phyloP scores from a whole-genome alignment of 371 early-diverging fungal genomes.

The Mucor mucedo region DNA sequence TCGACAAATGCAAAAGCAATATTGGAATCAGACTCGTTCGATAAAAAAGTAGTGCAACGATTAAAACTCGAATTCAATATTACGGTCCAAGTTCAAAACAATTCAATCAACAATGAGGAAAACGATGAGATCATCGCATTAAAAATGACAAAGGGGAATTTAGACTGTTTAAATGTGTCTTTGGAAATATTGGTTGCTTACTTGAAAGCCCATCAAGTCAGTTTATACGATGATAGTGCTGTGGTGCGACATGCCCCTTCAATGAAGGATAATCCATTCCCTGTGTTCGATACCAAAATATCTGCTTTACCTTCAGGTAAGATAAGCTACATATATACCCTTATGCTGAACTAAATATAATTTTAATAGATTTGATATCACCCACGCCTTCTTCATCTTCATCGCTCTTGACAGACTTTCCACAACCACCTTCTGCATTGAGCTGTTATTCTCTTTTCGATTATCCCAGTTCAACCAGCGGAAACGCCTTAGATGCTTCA shows the following conservation, averaged over 20 bases:
- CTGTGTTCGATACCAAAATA: conserved; percentile 18
- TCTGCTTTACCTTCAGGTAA: conserved; percentile 11
- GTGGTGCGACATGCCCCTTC: conserved; percentile 17
- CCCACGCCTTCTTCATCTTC: conserved; percentile 29
- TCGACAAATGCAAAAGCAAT: conserved; percentile 28
- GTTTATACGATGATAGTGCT: conserved; percentile 26
- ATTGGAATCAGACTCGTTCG: conserved; percentile 22
- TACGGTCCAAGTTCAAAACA: conserved; percentile 4
- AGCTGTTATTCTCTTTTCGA: conserved; percentile 34
- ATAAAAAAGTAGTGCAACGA: conserved; percentile 14
- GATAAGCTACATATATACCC: background rate
- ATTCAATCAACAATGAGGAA: conserved; percentile 2
- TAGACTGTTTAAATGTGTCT: conserved; percentile 23
- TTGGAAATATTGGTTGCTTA: conserved; percentile 25
- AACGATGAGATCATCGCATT: conserved; percentile 19
- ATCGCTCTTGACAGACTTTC: conserved; percentile 19
- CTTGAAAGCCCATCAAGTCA: conserved; percentile 28
- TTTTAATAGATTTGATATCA: background rate
- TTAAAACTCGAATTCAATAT: conserved; percentile 14
- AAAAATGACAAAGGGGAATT: conserved; percentile 23
- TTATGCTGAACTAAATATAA: background rate
- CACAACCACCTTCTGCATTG: conserved; percentile 12
- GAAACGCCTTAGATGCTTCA: conserved; percentile 36
- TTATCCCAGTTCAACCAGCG: conserved; percentile 21
- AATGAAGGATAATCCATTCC: background rate